Conservation (phyloP, 345 rosid genomes). For the Hirschfeldia incana region DNA sequence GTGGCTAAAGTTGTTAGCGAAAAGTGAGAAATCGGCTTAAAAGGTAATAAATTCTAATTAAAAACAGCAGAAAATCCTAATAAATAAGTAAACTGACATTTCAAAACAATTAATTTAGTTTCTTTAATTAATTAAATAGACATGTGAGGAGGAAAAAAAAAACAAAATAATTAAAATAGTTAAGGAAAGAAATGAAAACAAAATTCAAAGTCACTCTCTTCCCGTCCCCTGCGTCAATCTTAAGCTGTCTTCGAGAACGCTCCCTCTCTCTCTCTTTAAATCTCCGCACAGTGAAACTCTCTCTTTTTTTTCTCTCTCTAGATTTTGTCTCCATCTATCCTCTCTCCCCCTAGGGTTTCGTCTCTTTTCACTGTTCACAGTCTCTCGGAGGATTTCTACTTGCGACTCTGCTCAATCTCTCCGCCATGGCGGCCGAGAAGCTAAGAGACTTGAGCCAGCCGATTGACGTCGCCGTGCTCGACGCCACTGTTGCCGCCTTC, state of each 20-base stretch:
- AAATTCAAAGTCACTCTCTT: conserved; percentile 41
- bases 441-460: conserved; percentile 93
- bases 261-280: conserved; percentile 12
- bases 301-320: conserved; percentile 33
- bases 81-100: background rate
- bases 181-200: conserved; percentile 23
- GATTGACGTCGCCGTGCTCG: conserved; percentile 87
- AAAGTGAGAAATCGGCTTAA: too few species aligned
- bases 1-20: too few species aligned
- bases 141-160: background rate
- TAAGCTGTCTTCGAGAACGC: conserved; percentile 64
- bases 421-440: conserved; percentile 92
- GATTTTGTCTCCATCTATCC: conserved; percentile 31
- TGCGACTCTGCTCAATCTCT: conserved; percentile 20
- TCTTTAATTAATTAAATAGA: background rate
- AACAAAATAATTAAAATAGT: background rate
- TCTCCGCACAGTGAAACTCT: conserved; percentile 10
- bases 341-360: conserved; percentile 59
- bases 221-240: conserved; percentile 69
- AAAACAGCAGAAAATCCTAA: background rate
- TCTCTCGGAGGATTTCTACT: conserved; percentile 31
- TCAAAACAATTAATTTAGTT: background rate
- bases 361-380: conserved; percentile 36
- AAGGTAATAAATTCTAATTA: too few species aligned
- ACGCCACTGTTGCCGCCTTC: conserved; percentile 98